Conservation (phyloP, 495 filamentous ascomycete species). For the Penicillium nucicola region DNA sequence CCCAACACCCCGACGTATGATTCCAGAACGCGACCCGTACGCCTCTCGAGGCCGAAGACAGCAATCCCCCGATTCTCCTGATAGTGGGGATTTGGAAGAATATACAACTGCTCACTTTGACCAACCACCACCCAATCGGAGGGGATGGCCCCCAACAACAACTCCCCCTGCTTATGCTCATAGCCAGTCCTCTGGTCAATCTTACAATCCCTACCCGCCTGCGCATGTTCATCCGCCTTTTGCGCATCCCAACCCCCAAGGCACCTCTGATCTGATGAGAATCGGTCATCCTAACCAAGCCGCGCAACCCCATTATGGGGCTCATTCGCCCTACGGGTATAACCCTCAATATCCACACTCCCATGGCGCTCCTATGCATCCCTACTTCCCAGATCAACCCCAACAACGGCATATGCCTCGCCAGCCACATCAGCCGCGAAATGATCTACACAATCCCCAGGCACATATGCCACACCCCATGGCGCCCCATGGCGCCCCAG, state of each 20-base stretch:
- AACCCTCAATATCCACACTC: slow-evolving; percentile 33
- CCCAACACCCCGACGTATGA: slow-evolving; percentile 37
- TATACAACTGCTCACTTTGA: slow-evolving; percentile 30
- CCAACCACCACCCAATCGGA: slow-evolving; percentile 34
- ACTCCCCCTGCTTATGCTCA: slow-evolving; percentile 44
- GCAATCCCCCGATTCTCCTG: slow-evolving; percentile 50
- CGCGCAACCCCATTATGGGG: slow-evolving; percentile 30
- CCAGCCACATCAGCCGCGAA: slow-evolving; percentile 23
- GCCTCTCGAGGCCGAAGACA: slow-evolving; percentile 43
- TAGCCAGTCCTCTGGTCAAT: slow-evolving; percentile 43
- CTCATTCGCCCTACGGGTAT: slow-evolving; percentile 13
- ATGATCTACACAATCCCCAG: slow-evolving; percentile 30
- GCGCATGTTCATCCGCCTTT: slow-evolving; percentile 16
- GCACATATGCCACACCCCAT: slow-evolving; percentile 29
- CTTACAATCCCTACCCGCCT: slow-evolving; percentile 29
- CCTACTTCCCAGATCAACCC: slow-evolving; percentile 34
- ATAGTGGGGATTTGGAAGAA: slow-evolving; percentile 55
- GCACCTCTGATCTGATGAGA: slow-evolving; percentile 40
- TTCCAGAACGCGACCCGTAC: slow-evolving; percentile 34
- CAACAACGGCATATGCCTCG: slow-evolving; percentile 26
- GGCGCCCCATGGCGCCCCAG: slow-evolving; percentile 22
- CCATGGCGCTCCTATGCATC: slow-evolving; percentile 31
- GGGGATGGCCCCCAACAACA: slow-evolving; percentile 30
- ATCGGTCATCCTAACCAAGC: slow-evolving; percentile 36
- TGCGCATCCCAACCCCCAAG: slow-evolving; percentile 29